phyloP scores from a whole-genome alignment of 2,329 filamentous ascomycete genomes.

The Ophiostoma piceae region DNA sequence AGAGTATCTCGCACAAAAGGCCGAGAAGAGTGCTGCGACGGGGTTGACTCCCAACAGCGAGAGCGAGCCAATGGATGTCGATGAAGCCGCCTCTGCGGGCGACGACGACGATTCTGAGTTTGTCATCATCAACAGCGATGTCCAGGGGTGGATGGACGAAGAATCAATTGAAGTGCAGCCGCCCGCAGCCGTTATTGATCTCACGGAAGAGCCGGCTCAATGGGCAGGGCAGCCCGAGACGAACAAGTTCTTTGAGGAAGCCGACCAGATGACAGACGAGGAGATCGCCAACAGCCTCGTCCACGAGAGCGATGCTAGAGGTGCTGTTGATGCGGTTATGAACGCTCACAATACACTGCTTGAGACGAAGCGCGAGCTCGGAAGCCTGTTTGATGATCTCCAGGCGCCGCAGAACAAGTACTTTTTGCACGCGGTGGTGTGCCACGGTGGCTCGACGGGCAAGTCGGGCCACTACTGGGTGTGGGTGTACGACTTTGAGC shows the following conservation, averaged over 20 bases:
- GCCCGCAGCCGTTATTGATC: not conserved
- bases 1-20: not conserved
- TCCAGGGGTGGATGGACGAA: conserved; percentile 32
- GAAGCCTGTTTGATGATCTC: conserved; percentile 57
- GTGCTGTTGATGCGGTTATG: not conserved
- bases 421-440: conserved; percentile 84
- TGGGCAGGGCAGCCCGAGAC: not conserved
- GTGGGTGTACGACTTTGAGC: conserved; percentile 85
- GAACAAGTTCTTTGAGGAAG: conserved; percentile 17
- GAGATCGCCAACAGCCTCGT: conserved; percentile 18
- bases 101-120: conserved; percentile 19
- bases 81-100: not conserved
- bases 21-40: not conserved
- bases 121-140: conserved; percentile 25
- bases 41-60: not conserved
- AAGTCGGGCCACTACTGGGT: conserved; percentile 91
- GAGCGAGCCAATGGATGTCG: conserved; percentile 1
- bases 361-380: conserved; percentile 35
- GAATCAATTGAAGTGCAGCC: conserved; percentile 33
- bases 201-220: not conserved
- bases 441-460: conserved; percentile 66
- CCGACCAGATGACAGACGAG: conserved; percentile 13
- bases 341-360: not conserved
- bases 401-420: conserved; percentile 59
- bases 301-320: conserved; percentile 8